Base-by-base conservation (phyloP, 2,329 filamentous ascomycete species). In the Hypoxylon sp. region DNA sequence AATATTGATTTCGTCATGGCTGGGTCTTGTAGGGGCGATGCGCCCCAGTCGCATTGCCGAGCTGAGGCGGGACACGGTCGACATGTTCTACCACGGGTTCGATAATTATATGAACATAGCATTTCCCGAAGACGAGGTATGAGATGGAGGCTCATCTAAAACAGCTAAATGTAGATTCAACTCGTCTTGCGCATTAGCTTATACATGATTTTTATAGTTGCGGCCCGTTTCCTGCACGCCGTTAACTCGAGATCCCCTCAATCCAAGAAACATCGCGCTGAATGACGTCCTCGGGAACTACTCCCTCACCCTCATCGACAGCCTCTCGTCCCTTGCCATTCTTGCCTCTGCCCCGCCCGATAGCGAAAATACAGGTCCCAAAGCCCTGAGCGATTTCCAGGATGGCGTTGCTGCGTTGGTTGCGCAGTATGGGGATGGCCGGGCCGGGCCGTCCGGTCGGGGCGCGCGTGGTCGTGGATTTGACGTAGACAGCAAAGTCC, bases 221-320 rank as follows among this genome's bases (percentile, higher is more conserved):
- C 91, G 92, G 47, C 95, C 95, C 7, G 81, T 99, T 19, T 89
- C 92, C 24, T 99, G 95, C 79, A 82, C 82, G 15, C 93, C 95
- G 5, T 83, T 98, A 72, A 93, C 91, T 41, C 90, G 95, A 78
- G 94, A 97, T 80, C 86, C 87, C 71, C 82, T 88, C 49, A 91
- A 97, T 74, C 90, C 92, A 1, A 85, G 85, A 59, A 91, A 96
- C 73, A 87, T 95, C 70, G 94, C 93, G 71, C 83, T 97, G 65
- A 98, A 98, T 80, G 95, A 99, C 77, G 94, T 96, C 13, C 85
- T 99, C 44, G 95, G 95, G 4, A 98, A 99, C 80, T 99, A 98
- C 79, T 97, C 94, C 57, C 82, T 99, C 66, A 98, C 95, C 1
- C 83, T 98, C 49, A 94, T 99, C 74, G 95, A 99, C 79, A 97